phyloP scores from a whole-genome alignment of 345 rosid genomes.

The Mercurialis annua region DNA sequence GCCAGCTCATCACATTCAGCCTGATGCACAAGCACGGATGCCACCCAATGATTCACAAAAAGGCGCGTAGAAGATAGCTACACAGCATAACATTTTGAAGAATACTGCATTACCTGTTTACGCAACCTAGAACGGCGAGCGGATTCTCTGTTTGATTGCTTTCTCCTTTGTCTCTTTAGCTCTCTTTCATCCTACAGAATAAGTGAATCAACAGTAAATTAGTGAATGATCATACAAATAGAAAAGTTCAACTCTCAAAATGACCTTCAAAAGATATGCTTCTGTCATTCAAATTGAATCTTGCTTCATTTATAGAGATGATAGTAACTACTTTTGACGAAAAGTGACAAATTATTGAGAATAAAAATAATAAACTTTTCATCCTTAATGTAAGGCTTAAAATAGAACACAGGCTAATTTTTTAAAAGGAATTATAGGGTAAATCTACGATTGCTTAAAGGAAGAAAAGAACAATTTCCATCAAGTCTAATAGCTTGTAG shows the following conservation, averaged over 20 bases:
- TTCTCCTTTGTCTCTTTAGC: slow-evolving; percentile 86
- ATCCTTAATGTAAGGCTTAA: neutral
- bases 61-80: neutral
- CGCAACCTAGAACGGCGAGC: slow-evolving; percentile 96
- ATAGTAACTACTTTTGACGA: neutral
- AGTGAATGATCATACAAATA: neutral
- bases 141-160: slow-evolving; percentile 98
- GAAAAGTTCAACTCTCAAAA: neutral
- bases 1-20: slow-evolving; percentile 99
- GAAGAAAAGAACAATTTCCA: neutral
- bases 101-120: slow-evolving; percentile 69
- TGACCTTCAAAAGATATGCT: neutral
- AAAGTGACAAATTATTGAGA: neutral
- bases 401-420: neutral
- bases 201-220: neutral
- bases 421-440: neutral
- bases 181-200: slow-evolving; percentile 83
- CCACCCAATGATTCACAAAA: slow-evolving; percentile 20
- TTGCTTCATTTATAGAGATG: neutral
- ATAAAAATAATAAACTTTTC: neutral
- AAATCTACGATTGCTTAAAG: neutral
- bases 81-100: neutral
- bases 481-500: neutral
- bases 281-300: neutral
- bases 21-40: slow-evolving; percentile 40